Percentiles rank a stretch among this genome's conserved stretches.
phyloP scores from a whole-genome alignment of 345 rosid genomes.

The Physaria fendleri region DNA sequence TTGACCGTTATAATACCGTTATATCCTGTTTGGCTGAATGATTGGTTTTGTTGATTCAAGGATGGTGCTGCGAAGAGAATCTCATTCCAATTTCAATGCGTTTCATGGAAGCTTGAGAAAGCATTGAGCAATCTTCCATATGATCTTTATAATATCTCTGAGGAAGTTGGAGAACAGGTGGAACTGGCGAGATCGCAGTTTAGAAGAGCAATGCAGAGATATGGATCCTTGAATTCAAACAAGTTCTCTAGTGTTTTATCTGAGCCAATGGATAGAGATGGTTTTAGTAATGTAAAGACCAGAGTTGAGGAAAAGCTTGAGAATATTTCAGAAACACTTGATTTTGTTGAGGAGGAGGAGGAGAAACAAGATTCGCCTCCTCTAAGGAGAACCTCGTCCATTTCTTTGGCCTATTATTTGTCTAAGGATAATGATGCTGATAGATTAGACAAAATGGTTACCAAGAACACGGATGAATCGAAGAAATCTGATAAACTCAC shows the following conservation, averaged over 20 bases:
- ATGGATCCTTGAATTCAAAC: conserved; percentile 50
- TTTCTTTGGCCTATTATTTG: conserved; percentile 29
- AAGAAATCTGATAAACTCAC: conserved; percentile 48
- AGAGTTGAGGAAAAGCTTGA: conserved; percentile 30
- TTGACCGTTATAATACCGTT: neutral
- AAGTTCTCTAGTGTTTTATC: conserved; percentile 36
- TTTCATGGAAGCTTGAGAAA: conserved; percentile 81
- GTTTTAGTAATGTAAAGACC: conserved; percentile 29
- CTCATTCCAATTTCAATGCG: conserved; percentile 66
- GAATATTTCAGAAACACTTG: conserved; percentile 19
- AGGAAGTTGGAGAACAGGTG: conserved; percentile 89
- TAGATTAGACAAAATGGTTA: conserved; percentile 29
- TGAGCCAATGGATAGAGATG: conserved; percentile 43
- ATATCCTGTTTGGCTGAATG: conserved; percentile 5
- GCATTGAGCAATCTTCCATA: conserved; percentile 67
- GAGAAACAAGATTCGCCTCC: conserved; percentile 25
- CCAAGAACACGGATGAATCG: conserved; percentile 42
- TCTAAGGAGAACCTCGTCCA: conserved; percentile 27
- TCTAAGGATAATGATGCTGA: conserved; percentile 36
- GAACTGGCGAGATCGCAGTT: conserved; percentile 72
- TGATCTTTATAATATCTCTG: conserved; percentile 68
- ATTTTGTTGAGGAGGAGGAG: conserved; percentile 25
- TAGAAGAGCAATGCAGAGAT: conserved; percentile 71
- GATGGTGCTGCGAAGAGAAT: conserved; percentile 67
- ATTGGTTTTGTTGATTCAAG: conserved; percentile 33